These are phyloP conservation scores for Monilinia vaccinii-corymbosi DNA, from an alignment of 2,329 filamentous ascomycete genomes.

Conservation along the genomic window DNA sequence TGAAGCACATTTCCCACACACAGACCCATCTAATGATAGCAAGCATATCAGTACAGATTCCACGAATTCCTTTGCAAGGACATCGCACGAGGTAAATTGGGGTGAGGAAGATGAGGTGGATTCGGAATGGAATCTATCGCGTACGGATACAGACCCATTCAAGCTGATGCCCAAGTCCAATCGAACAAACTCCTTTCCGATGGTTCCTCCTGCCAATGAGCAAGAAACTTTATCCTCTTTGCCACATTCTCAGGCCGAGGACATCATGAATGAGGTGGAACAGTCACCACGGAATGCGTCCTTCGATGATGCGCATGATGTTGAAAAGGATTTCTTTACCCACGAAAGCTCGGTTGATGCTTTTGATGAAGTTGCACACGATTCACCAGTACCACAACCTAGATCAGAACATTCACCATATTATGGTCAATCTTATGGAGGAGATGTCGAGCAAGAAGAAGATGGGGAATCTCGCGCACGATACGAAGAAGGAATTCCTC, in stretches of 20 bases:
- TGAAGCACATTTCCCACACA: conserved; percentile 20
- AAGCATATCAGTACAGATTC: conserved; percentile 54
- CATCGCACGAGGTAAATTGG: conserved; percentile 53
- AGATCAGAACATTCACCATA: conserved; percentile 9
- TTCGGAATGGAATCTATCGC: conserved; percentile 45
- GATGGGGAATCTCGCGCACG: conserved; percentile 42
- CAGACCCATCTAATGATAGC: conserved; percentile 29
- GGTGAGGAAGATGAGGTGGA: conserved; percentile 44
- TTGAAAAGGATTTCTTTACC: conserved; percentile 38
- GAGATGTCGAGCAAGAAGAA: conserved; percentile 30
- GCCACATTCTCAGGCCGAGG: conserved; percentile 42
- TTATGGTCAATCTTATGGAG: conserved; percentile 20
- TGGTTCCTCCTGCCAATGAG: conserved; percentile 38
- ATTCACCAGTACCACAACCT: not conserved
- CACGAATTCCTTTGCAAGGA: conserved; percentile 54
- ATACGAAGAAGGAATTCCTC: conserved; percentile 61
- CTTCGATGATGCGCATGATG: conserved; percentile 33
- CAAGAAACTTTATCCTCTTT: conserved; percentile 30
- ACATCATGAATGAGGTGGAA: conserved; percentile 45
- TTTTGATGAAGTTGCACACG: not conserved
- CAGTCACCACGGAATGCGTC: conserved; percentile 26
- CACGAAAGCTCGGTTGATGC: conserved; percentile 31
- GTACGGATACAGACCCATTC: conserved; percentile 47
- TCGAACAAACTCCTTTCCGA: conserved; percentile 55
- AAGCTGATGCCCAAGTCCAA: conserved; percentile 49